Base-by-base conservation (phyloP, 2,329 filamentous ascomycete genomes). In the Clonostachys rhizophaga region DNA sequence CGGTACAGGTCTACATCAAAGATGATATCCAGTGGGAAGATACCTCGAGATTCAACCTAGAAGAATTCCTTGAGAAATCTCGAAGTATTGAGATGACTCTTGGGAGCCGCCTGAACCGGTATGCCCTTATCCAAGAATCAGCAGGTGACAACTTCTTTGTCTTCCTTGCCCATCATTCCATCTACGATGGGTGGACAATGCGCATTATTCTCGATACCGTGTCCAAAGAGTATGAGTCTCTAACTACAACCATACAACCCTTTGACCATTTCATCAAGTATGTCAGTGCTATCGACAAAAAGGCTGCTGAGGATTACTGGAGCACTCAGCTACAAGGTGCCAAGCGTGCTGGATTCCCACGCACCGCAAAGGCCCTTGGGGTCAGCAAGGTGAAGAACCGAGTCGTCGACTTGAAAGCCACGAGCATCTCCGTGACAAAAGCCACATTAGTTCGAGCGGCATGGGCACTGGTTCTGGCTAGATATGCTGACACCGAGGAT, bases 161-260 rank as follows among this genome's bases (percentile, higher is more conserved):
- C 5, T 56, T 52, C 45, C 54, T 54, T 5, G 49, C 51, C 3
- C 60, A 63, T 18, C 60, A 62, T 34, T 50, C 58, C 4, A 35
- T 59, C 1, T 59, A 59, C 33, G 60, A 63, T 39, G 60, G 58
- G 5, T 59, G 55, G 55, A 54, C 54, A 7, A 16, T 50, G 41
- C 36, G 33, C 5, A 43, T 55, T 1, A 44, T 54, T 5, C 24
- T 51, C 11, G 36, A 43, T 16, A 37, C 35, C 2, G 34, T 56
- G 13, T 20, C 35, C 8, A 17, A 40, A 6, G 18, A 30, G 13
- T 49, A 49, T 12, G 13, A 40, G 18, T 17, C 20, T 16, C 2
- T 33, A 5, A 9, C 14, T 24, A 13, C 24, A 16, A 36, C 14
- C 2, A 34, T 34, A 16, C 6, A 30, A 11, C 42, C 47, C 10